Percentiles rank a stretch among this genome's conserved stretches.
These are phyloP conservation scores for Heterococcus sp. DNA, from an alignment of 108 stramenopile species.

Conservation along the genomic window DNA sequence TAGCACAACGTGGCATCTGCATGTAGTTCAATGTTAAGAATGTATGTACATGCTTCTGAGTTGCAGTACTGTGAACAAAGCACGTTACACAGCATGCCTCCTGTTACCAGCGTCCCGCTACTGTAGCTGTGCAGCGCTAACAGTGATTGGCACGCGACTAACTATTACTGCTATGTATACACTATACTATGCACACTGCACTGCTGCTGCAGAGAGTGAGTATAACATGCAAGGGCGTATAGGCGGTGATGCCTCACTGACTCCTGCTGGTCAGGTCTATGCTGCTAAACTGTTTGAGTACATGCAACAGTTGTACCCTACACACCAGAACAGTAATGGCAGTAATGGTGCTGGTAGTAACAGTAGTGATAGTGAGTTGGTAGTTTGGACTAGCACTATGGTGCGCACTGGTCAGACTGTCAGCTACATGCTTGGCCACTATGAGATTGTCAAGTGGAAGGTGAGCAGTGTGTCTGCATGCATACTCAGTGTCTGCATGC, in stretches of 20 bases:
- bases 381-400: constrained; percentile 50
- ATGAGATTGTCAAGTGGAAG: constrained; percentile 7
- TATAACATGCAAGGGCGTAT: constrained; percentile 44
- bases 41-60: no score
- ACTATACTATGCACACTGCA: no score
- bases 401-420: constrained; percentile 44
- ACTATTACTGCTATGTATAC: no score
- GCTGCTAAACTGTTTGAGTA: constrained; percentile 36
- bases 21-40: no score
- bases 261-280: constrained; percentile 22
- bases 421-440: constrained; percentile 15
- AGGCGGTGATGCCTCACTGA: constrained; percentile 36
- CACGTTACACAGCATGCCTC: no score
- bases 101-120: no score
- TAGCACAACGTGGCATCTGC: no score
- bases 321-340: not conserved
- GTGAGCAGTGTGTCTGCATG: no score
- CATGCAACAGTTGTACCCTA: constrained; percentile 19
- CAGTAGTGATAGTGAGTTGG: constrained; percentile 6
- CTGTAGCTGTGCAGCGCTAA: no score
- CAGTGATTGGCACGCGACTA: no score
- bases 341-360: not conserved
- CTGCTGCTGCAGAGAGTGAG: constrained; percentile 20
- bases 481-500: no score
- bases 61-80: no score